Percentiles rank a stretch among this genome's conserved stretches.
Conservation (phyloP, 1,284 basidiomycete species). For the Cystobasidium pallidum region DNA sequence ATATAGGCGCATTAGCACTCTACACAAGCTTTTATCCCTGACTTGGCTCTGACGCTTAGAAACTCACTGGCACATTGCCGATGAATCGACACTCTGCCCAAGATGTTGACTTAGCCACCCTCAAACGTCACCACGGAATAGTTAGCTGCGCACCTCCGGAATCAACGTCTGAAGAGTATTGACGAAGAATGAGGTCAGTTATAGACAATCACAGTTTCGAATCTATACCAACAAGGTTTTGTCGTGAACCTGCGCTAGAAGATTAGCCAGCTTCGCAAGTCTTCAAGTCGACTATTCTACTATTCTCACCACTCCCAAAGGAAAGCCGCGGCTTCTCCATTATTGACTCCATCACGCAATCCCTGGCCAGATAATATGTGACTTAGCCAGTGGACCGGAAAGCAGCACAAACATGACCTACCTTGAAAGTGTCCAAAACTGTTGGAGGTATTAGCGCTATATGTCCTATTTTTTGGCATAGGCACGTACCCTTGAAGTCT, state of each 20-base stretch:
- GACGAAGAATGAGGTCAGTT: not conserved
- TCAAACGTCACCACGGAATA: no score
- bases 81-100: conserved; percentile 63
- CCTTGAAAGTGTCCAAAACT: conserved; percentile 86
- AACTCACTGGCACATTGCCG: conserved; percentile 67
- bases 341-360: conserved; percentile 87
- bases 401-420: not conserved
- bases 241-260: conserved; percentile 74
- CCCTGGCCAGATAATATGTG: conserved; percentile 57
- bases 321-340: conserved; percentile 60
- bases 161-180: conserved; percentile 22
- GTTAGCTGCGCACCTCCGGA: conserved; percentile 39
- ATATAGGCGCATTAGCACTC: no score
- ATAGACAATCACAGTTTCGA: not conserved
- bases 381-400: not conserved
- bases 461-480: not conserved
- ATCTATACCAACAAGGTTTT: conserved; percentile 68
- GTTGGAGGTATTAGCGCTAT: not conserved
- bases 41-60: no score
- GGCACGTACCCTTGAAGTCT: conserved; percentile 70
- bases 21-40: no score
- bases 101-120: not conserved
- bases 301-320: conserved; percentile 74
- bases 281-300: not conserved
- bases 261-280: no score